phyloP scores from a whole-genome alignment of 176 grass and related monocot genomes.

The Triticum urartu region DNA sequence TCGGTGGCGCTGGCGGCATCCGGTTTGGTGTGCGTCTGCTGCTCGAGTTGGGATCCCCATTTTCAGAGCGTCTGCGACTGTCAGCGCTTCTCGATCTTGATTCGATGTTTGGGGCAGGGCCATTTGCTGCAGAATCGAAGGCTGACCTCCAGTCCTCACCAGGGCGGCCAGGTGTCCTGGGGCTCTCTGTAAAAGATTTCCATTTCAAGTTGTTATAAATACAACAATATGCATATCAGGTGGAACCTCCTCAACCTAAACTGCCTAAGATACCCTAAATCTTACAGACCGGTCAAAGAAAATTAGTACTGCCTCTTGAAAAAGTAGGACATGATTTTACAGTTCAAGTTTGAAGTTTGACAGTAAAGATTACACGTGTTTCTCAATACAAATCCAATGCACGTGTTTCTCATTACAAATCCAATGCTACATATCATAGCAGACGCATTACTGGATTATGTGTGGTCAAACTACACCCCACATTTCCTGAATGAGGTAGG shows the following conservation, averaged over 20 bases:
- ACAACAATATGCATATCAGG: not conserved
- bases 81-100: constrained; percentile 75
- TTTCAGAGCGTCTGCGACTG: constrained; percentile 50
- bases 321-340: not conserved
- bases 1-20: constrained; percentile 75
- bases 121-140: constrained; percentile 65
- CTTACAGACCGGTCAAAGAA: too few relatives aligned
- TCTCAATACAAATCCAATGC: not conserved
- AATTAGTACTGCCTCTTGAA: too few relatives aligned
- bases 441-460: not conserved
- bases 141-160: constrained; percentile 95
- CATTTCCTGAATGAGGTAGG: not conserved
- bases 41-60: constrained; percentile 76
- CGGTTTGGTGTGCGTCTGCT: constrained; percentile 79
- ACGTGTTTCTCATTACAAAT: not conserved
- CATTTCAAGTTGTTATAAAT: not conserved
- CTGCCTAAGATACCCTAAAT: too few relatives aligned
- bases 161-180: constrained; percentile 42
- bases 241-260: too few relatives aligned
- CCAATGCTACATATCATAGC: not conserved
- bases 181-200: constrained; percentile 55
- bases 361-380: not conserved
- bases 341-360: not conserved
- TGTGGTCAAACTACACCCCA: not conserved
- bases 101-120: constrained; percentile 31